Conservation (phyloP, 2,329 filamentous ascomycete species). For the Cadophora sp. region DNA sequence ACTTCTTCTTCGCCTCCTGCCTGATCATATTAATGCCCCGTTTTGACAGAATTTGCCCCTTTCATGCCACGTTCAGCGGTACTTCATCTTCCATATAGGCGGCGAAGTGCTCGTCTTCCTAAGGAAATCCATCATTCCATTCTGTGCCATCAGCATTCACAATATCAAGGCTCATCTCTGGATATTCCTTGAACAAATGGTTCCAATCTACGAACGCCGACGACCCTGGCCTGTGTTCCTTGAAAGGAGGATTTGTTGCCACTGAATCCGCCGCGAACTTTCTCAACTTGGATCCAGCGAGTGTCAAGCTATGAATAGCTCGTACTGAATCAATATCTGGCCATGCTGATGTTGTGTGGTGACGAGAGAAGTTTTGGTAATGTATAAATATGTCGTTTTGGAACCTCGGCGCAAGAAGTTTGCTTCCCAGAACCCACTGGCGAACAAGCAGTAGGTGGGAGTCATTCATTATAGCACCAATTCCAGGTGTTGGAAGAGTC, state of each 20-base stretch:
- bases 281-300: not conserved
- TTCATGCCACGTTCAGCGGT: not conserved
- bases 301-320: not conserved
- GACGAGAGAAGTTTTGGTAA: not conserved
- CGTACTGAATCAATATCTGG: not conserved
- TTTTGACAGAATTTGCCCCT: constrained; percentile 8
- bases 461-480: too few species aligned
- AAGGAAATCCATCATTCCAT: not conserved
- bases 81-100: not conserved
- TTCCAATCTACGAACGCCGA: not conserved
- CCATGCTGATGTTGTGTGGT: too few species aligned
- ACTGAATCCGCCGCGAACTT: not conserved
- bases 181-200: not conserved
- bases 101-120: not conserved
- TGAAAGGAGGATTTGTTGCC: not conserved
- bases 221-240: not conserved
- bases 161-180: not conserved
- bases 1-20: not conserved
- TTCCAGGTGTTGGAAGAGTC: too few species aligned
- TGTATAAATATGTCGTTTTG: not conserved
- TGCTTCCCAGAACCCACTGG: not conserved
- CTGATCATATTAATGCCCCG: not conserved
- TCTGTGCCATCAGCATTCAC: not conserved
- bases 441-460: not conserved
- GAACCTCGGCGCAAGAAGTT: not conserved